Conservation (phyloP, 2,329 filamentous ascomycete species). For the Fulvia fulva region DNA sequence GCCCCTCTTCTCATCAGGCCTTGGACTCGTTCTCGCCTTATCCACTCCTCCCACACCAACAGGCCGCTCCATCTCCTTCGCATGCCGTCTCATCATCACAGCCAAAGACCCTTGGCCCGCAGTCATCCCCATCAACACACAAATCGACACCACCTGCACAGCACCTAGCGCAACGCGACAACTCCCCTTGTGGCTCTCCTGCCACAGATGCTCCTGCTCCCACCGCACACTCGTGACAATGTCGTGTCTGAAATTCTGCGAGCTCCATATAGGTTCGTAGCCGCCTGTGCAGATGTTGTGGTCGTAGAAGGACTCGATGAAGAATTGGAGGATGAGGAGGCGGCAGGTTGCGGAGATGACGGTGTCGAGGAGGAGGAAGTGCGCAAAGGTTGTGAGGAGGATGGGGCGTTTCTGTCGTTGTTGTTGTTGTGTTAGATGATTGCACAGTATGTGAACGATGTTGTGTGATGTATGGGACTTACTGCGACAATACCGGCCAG, state of each 20-base stretch:
- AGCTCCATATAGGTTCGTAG: conserved; percentile 20
- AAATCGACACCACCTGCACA: conserved; percentile 19
- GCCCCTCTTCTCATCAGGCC: conserved; percentile 15
- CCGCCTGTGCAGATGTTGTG: conserved; percentile 22
- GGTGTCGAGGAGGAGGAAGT: conserved; percentile 28
- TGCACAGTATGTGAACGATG: too few relatives aligned
- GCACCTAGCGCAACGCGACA: conserved; percentile 21
- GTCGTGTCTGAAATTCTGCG: conserved; percentile 19
- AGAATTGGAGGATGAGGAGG: conserved; percentile 23
- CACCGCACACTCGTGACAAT: conserved; percentile 22
- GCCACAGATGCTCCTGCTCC: conserved; percentile 21
- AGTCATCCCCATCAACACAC: conserved; percentile 14
- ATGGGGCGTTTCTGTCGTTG: conserved; percentile 21
- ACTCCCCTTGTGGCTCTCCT: conserved; percentile 12
- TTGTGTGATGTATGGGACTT: too few relatives aligned
- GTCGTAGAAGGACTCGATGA: conserved; percentile 24
- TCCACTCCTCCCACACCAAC: neutral
- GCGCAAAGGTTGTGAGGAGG: conserved; percentile 23
- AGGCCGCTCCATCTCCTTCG: conserved; percentile 13
- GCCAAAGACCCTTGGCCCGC: conserved; percentile 20
- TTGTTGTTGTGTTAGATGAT: too few relatives aligned
- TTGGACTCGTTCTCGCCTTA: conserved; percentile 10
- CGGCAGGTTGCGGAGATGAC: conserved; percentile 23
- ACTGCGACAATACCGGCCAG: conserved; percentile 24
- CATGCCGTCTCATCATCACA: conserved; percentile 18